Evolutionary conservation across 1,284 basidiomycete species (phyloP).

Genomic region (Trametes sp.): DNA sequence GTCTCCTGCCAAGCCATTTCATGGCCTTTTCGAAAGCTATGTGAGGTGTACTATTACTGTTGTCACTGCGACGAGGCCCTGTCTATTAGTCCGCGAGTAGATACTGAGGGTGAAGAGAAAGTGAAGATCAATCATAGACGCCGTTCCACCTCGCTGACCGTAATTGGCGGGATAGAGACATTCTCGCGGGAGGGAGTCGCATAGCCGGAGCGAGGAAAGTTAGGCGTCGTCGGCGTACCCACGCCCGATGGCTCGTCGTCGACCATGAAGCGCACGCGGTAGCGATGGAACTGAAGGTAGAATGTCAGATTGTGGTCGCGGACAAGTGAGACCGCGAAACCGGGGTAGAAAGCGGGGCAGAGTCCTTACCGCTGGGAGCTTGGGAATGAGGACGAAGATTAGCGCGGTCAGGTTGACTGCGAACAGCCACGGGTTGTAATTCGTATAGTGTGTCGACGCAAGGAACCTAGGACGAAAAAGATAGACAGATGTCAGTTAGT

Average conservation of each 20-base stretch:
- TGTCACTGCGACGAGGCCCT: conserved; percentile 13
- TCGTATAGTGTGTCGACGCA: conserved; percentile 97
- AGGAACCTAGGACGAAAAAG: conserved; percentile 73
- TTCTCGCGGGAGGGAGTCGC: conserved; percentile 37
- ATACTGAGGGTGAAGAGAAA: conserved; percentile 3
- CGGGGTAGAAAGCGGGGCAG: not conserved
- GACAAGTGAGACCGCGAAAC: not conserved
- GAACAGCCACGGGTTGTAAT: conserved; percentile 93
- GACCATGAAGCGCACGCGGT: conserved; percentile 78
- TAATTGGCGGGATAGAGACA: conserved; percentile 39
- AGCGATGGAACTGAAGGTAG: conserved; percentile 70
- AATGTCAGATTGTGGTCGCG: conserved; percentile 16
- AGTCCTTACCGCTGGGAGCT: conserved; percentile 83
- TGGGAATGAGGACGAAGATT: conserved; percentile 89
- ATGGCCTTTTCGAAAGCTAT: not conserved
- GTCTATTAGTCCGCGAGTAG: conserved; percentile 24
- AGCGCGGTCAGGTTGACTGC: conserved; percentile 90
- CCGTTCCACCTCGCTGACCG: conserved; percentile 49
- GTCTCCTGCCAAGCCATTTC: not conserved
- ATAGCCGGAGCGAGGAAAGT: conserved; percentile 49
- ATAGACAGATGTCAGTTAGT: conserved; percentile 23
- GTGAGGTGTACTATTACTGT: conserved; percentile 11
- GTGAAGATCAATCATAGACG: conserved; percentile 25
- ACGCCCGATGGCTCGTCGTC: conserved; percentile 62
- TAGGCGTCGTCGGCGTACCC: conserved; percentile 68